Base-by-base conservation (phyloP, 108 stramenopile genomes). In the Fragilaria crotonensis region DNA sequence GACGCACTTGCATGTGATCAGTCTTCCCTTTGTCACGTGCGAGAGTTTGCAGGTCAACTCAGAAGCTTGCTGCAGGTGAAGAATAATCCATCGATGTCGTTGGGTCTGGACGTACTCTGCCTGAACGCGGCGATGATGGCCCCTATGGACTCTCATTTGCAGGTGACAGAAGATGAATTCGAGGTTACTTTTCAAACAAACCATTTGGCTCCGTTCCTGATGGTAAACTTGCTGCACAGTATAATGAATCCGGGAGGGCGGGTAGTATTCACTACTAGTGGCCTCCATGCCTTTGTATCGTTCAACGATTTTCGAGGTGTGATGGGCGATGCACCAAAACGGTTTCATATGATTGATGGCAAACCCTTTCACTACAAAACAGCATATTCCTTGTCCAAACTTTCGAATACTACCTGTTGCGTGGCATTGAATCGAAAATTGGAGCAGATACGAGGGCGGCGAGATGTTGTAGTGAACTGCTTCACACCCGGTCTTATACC, bases 161-260 rank as follows among this genome's bases (percentile, higher is more conserved):
- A 59, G 22, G 45, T 61, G 26, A 80, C 80, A 19, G 41, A 67
- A 32, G 80, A 85, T 52, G 77, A 71, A 25, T 67, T 79, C 33
- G 84, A 85, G 54, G 5, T 52, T 21, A 80, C 80, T 30, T 62
- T 81, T 27, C 77, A 72, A 41, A 77, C 68, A 18, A 85, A 85
- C 62, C 73, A 81, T 53, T 52, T 85, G 21, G 72, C 79, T 28
- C 84, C 80, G 27, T 85, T 79, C 53, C 29, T 76, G 41, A 70
- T 85, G 4, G 67, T 64, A 9, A 68, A 70, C 27, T 20, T 48
- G 5, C 44, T 80, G 9, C 27, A 57, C 25, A 33, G 53, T 41
- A 64, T 57, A 19, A 59, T 73, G 26, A 73, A 73, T 45, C 59
- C 47, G 14, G 72, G 72, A 20, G 72, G 65, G 14, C 30, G 72